Evolutionary conservation across 2,329 filamentous ascomycete species (phyloP), one percentile per base, ranked within the genome.

Genomic region (Xylaria sp.): DNA sequence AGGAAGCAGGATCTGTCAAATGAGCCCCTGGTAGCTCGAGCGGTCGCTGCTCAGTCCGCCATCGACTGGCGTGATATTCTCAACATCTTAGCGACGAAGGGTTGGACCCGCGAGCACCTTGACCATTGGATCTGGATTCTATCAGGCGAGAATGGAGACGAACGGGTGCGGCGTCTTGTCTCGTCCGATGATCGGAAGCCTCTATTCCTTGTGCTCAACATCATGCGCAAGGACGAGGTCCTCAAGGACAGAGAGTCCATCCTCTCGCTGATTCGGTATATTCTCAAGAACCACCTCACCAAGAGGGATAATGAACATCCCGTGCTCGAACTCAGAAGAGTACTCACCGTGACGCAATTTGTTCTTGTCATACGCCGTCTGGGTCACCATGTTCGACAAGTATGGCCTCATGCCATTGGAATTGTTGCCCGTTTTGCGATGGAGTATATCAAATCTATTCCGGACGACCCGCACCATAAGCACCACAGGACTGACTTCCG

Each of bases 81-180:
- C 6, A 65, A 69, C 34, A 65, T 64, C 18, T 57, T 77, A 8
- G 66, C 66, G 2, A 59, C 58, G 47, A 74, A 70, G 52, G 76
- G 75, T 4, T 69, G 74, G 60, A 64, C 66, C 1, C 68, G 68
- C 57, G 66, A 66, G 1, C 71, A 77, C 46, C 53, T 78, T 35
- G 70, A 72, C 10, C 72, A 74, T 46, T 79, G 77, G 76, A 58
- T 74, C 47, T 78, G 75, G 75, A 76, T 79, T 23, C 52, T 79
- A 16, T 70, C 68, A 0, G 73, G 68, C 0, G 59, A 70, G 5
- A 65, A 72, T 52, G 70, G 71, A 6, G 76, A 78, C 57, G 65
- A 54, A 47, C 72, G 73, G 11, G 66, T 75, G 5, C 63, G 72
- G 50, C 72, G 76, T 9, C 71, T 79, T 19, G 54, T 75, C 46